phyloP scores from a whole-genome alignment of 2,329 filamentous ascomycete genomes.

The Rutstroemia sp. region DNA sequence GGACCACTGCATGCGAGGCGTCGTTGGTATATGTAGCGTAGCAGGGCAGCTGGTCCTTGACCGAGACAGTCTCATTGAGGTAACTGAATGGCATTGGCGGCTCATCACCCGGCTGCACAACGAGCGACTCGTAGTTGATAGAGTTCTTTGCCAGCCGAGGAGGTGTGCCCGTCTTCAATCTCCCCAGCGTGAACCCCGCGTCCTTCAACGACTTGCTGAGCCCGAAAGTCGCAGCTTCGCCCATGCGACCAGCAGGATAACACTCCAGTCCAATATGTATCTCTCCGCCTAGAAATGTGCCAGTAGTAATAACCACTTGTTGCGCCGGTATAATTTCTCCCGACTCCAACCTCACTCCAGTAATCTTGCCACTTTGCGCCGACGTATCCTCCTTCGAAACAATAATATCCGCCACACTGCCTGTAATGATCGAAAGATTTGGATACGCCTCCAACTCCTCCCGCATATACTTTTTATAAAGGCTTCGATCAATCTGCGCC shows the following conservation, averaged over 20 bases:
- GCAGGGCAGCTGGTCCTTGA: slow-evolving; percentile 78
- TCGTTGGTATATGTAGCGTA: slow-evolving; percentile 83
- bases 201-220: slow-evolving; percentile 84
- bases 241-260: slow-evolving; percentile 84
- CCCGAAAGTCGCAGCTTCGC: slow-evolving; percentile 87
- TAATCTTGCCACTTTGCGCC: slow-evolving; percentile 62
- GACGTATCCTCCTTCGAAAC: slow-evolving; percentile 47
- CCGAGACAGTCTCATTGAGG: slow-evolving; percentile 69
- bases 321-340: slow-evolving; percentile 75
- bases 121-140: slow-evolving; percentile 69
- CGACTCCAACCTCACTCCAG: slow-evolving; percentile 78
- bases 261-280: slow-evolving; percentile 88
- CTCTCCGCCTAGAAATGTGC: slow-evolving; percentile 90
- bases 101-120: slow-evolving; percentile 72
- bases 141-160: slow-evolving; percentile 75
- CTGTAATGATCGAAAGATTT: slow-evolving; percentile 73
- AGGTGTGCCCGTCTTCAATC: slow-evolving; percentile 92
- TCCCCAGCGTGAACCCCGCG: slow-evolving; percentile 81
- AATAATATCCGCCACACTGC: slow-evolving; percentile 89
- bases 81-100: slow-evolving; percentile 90
- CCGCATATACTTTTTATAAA: slow-evolving; percentile 88
- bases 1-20: slow-evolving; percentile 73
- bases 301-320: slow-evolving; percentile 89
- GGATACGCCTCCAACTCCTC: slow-evolving; percentile 74
- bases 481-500: slow-evolving; percentile 84